A percentile compares a stretch with the other conserved stretches of the same genome.
phyloP scores from a whole-genome alignment of 108 stramenopile species.

The Pseudonitzschia pungens region DNA sequence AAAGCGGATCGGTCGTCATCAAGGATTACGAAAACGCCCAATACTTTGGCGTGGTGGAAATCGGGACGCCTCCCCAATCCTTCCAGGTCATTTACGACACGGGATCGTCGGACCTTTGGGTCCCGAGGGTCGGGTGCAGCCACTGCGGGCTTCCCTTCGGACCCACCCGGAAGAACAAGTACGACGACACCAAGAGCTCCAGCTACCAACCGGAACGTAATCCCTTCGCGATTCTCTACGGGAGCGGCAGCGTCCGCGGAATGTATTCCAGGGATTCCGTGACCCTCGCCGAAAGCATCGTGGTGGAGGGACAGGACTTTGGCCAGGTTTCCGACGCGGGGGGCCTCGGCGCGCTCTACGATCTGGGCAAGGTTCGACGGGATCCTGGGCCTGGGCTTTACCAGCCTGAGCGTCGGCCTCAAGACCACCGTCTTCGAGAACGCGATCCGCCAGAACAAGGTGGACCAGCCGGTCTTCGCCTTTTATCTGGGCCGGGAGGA shows the following conservation, averaged over 20 bases:
- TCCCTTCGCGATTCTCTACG: constrained; percentile 95
- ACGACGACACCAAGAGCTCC: constrained; percentile 49
- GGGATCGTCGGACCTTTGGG: constrained; percentile 97
- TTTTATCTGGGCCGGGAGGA: constrained; percentile 95
- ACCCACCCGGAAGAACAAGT: constrained; percentile 66
- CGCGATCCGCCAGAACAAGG: constrained; percentile 75
- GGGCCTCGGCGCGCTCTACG: constrained; percentile 94
- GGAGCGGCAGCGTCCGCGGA: constrained; percentile 70
- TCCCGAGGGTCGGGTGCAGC: constrained; percentile 83
- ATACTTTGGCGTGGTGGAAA: constrained; percentile 67
- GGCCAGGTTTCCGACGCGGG: constrained; percentile 91
- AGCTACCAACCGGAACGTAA: constrained; percentile 57
- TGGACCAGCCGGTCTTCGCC: constrained; percentile 85
- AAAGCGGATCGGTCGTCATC: constrained; percentile 53
- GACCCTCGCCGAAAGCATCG: constrained; percentile 68
- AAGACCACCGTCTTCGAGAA: constrained; percentile 92
- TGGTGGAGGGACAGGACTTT: constrained; percentile 69
- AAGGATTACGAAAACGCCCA: constrained; percentile 90
- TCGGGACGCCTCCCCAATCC: constrained; percentile 84
- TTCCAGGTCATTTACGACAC: constrained; percentile 96
- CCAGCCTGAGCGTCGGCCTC: constrained; percentile 80
- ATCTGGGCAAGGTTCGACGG: constrained; percentile 96
- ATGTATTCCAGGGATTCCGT: constrained; percentile 68
- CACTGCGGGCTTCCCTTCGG: constrained; percentile 55
- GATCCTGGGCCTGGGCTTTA: constrained; percentile 96